These are phyloP conservation scores for Cicer pinnatifidum DNA, from an alignment of 306 rosid species.

Conservation along the genomic window DNA sequence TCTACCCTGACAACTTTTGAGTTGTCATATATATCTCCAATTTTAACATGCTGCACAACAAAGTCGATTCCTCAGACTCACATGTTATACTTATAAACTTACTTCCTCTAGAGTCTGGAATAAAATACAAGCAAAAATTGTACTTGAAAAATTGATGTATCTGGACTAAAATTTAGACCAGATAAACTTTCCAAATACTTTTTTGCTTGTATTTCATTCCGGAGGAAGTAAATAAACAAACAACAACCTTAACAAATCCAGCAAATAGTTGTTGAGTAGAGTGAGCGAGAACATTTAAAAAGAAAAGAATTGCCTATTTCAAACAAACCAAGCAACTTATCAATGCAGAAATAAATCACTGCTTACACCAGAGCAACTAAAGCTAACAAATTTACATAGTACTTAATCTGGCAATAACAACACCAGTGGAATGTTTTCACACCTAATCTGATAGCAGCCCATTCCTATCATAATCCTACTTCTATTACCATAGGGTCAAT, in stretches of 20 bases:
- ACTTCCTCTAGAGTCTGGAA: too few species aligned
- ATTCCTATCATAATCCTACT: neutral
- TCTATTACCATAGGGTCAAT: neutral
- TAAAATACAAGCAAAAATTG: too few species aligned
- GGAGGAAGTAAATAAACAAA: neutral
- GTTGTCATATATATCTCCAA: constrained; percentile 80
- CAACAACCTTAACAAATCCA: neutral
- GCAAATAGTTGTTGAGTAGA: neutral
- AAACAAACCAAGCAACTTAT: constrained; percentile 11
- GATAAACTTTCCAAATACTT: too few species aligned
- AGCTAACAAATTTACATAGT: constrained; percentile 1
- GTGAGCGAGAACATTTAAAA: neutral
- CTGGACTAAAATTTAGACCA: too few species aligned
- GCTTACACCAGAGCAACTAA: neutral
- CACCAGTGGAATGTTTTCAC: neutral
- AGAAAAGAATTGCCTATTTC: neutral
- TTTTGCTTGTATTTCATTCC: too few species aligned
- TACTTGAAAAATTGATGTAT: too few species aligned
- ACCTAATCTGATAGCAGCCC: too few species aligned
- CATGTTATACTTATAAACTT: constrained; percentile 26
- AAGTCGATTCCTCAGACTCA: constrained; percentile 35
- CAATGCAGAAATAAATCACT: constrained; percentile 1
- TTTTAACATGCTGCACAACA: constrained; percentile 67
- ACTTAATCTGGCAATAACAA: neutral
- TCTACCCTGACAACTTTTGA: constrained; percentile 90